Conservation (phyloP, 805 yeast genomes). For the Candida silvicultrix region DNA sequence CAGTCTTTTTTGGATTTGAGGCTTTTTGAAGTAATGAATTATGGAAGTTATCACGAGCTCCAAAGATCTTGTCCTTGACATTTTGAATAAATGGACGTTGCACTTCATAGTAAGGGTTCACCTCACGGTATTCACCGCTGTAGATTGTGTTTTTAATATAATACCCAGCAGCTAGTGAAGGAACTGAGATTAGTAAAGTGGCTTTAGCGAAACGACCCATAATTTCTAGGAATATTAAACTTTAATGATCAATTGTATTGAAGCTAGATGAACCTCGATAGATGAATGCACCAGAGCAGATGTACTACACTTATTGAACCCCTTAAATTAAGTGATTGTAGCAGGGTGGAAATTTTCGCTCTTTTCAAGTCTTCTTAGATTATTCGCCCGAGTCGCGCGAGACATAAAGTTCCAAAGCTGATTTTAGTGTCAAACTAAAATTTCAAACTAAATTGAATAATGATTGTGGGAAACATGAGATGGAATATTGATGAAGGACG, state of each 20-base stretch:
- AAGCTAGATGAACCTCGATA: no score
- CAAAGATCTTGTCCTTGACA: constrained; percentile 3
- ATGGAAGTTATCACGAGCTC: constrained; percentile 7
- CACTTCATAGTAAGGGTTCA: constrained; percentile 7
- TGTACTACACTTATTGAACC: background rate
- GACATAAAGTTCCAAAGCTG: background rate
- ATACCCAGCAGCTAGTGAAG: constrained; percentile 8
- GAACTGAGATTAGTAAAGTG: constrained; percentile 2
- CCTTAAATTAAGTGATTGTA: background rate
- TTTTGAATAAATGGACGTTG: background rate
- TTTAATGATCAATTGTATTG: no score
- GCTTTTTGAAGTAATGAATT: constrained; percentile 4
- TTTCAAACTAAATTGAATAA: no score
- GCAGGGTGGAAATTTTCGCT: background rate
- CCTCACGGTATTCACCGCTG: constrained; percentile 11
- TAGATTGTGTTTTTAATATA: constrained; percentile 3
- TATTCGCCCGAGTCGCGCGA: background rate
- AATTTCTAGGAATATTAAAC: background rate
- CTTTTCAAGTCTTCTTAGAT: background rate
- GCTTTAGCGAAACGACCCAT: constrained; percentile 6
- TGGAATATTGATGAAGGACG: no score
- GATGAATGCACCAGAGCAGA: background rate
- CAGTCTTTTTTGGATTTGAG: constrained; percentile 12
- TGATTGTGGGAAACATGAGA: no score
- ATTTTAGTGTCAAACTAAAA: background rate